phyloP scores from a whole-genome alignment of 257 asterid genomes.

The Capsicum pubescens region DNA sequence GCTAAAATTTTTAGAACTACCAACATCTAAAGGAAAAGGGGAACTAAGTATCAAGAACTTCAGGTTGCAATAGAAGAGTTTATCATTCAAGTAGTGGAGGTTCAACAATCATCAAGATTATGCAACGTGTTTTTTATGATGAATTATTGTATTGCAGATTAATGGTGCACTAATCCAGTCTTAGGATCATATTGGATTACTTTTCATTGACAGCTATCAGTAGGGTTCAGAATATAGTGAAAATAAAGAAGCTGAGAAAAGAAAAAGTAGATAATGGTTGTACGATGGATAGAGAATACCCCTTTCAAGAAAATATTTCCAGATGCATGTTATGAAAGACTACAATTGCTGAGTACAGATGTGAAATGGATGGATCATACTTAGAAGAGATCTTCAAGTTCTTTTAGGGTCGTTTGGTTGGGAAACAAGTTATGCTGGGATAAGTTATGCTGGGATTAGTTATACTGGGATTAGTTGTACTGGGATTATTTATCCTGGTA shows the following conservation, averaged over 20 bases:
- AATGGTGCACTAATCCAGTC: not conserved
- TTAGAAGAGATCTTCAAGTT: not conserved
- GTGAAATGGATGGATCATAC: slow-evolving; percentile 3
- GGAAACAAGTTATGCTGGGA: too few species aligned
- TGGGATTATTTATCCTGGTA: too few species aligned
- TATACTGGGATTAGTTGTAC: too few species aligned
- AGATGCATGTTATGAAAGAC: not conserved
- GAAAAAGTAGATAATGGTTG: not conserved
- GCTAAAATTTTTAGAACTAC: not conserved
- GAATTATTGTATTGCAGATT: not conserved
- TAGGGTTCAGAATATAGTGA: not conserved
- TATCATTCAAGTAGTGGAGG: not conserved
- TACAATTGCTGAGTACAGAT: not conserved
- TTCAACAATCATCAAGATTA: not conserved
- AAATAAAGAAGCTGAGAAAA: not conserved
- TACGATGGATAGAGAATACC: not conserved
- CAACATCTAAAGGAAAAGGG: not conserved
- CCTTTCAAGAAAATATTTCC: not conserved
- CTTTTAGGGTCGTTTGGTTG: not conserved
- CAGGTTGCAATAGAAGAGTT: not conserved
- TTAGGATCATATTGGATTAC: not conserved
- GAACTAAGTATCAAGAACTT: not conserved
- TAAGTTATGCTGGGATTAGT: too few species aligned
- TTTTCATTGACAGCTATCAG: not conserved
- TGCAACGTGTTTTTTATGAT: not conserved